Evolutionary conservation across 352 stramenopile genomes (phyloP).

Genomic region (Phytopythium delawarense): DNA sequence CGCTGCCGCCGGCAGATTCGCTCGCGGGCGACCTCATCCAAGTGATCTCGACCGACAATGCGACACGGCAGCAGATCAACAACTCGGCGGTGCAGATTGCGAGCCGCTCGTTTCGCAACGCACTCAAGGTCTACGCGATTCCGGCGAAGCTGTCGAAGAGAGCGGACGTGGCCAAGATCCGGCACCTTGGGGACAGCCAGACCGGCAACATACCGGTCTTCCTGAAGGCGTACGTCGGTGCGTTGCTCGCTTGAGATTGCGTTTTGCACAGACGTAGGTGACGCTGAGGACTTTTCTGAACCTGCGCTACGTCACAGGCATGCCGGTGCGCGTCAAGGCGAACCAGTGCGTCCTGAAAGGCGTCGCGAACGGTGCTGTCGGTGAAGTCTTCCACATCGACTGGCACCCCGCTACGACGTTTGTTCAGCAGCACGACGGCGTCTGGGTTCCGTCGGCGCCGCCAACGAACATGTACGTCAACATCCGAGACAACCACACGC

Average conservation of each 20-base stretch:
- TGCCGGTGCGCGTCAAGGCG: conserved; percentile 15
- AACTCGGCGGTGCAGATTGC: neutral
- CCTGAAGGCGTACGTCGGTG: conserved; percentile 11
- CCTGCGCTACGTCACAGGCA: neutral
- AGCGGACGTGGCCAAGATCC: neutral
- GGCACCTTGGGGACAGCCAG: conserved; percentile 5
- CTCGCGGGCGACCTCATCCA: conserved; percentile 5
- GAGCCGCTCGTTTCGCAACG: no score
- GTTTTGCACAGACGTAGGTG: no score
- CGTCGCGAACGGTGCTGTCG: conserved; percentile 12
- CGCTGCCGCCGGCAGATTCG: neutral
- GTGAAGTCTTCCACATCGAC: conserved; percentile 10
- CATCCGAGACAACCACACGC: neutral
- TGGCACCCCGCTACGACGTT: conserved; percentile 7
- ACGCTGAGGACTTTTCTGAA: no score
- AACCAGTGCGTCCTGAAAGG: conserved; percentile 13
- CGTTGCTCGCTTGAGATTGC: neutral
- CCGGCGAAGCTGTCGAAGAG: neutral
- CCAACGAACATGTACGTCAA: conserved; percentile 11
- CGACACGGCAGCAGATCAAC: neutral
- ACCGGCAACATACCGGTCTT: conserved; percentile 8
- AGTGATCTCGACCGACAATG: conserved; percentile 10
- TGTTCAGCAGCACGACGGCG: neutral
- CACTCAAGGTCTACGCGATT: neutral
- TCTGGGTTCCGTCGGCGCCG: conserved; percentile 5